These are phyloP conservation scores for Apiospora kogelbergensis DNA, from an alignment of 2,329 filamentous ascomycete species.

Conservation along the genomic window DNA sequence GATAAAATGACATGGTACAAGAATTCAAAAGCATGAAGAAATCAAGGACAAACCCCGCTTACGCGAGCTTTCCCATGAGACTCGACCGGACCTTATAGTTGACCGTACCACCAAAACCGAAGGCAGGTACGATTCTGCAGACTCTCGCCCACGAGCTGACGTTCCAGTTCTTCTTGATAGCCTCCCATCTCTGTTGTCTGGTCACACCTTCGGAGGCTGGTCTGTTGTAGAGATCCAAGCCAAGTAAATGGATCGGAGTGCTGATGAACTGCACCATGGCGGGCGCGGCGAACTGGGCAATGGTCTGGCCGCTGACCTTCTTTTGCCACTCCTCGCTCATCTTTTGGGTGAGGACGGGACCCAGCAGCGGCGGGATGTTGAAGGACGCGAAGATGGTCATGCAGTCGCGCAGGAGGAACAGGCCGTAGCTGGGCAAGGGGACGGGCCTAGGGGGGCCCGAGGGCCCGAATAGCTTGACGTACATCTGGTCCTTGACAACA, in stretches of 20 bases:
- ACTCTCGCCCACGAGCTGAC: slow-evolving; percentile 74
- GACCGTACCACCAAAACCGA: slow-evolving; percentile 84
- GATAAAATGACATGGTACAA: neutral
- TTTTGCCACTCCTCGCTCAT: slow-evolving; percentile 53
- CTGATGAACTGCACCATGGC: slow-evolving; percentile 76
- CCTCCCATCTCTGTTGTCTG: slow-evolving; percentile 61
- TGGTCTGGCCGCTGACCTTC: slow-evolving; percentile 51
- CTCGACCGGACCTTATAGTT: slow-evolving; percentile 69
- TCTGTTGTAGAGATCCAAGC: slow-evolving; percentile 84
- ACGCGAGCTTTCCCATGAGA: slow-evolving; percentile 63
- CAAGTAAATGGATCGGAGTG: slow-evolving; percentile 82
- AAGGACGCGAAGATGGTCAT: slow-evolving; percentile 90
- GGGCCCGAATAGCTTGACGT: slow-evolving; percentile 79
- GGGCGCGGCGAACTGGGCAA: slow-evolving; percentile 79
- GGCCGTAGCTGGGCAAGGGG: slow-evolving; percentile 67
- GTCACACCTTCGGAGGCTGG: slow-evolving; percentile 38
- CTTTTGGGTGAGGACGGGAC: slow-evolving; percentile 62
- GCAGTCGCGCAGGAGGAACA: slow-evolving; percentile 83
- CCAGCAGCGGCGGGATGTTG: slow-evolving; percentile 80
- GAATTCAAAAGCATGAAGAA: neutral
- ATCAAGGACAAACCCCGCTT: neutral
- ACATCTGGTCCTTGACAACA: slow-evolving; percentile 87
- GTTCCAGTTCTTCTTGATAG: slow-evolving; percentile 74
- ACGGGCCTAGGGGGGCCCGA: slow-evolving; percentile 54
- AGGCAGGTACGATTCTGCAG: slow-evolving; percentile 83